Conservation (phyloP, 306 rosid species). For the Citrullus mucosospermus region DNA sequence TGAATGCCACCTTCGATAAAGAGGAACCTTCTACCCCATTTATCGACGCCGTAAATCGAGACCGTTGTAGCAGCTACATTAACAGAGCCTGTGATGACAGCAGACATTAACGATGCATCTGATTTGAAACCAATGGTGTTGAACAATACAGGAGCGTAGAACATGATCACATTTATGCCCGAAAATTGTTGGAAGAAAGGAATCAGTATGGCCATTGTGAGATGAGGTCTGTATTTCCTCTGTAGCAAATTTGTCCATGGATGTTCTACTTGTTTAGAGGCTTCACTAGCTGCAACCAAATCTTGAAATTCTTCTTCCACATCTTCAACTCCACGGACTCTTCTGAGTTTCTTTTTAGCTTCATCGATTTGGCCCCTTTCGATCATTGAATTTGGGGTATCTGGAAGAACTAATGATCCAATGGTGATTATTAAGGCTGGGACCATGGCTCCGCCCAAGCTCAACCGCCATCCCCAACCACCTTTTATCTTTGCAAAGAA, state of each 20-base stretch:
- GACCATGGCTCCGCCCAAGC: conserved; percentile 82
- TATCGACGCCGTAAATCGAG: conserved; percentile 79
- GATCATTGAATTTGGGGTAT: conserved; percentile 85
- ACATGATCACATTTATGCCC: conserved; percentile 87
- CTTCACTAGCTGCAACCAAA: conserved; percentile 58
- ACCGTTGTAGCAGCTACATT: conserved; percentile 56
- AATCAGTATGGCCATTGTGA: conserved; percentile 46
- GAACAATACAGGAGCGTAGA: conserved; percentile 76
- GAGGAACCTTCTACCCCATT: conserved; percentile 79
- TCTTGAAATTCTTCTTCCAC: conserved; percentile 69
- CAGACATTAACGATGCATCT: conserved; percentile 72
- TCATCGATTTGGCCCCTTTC: conserved; percentile 53
- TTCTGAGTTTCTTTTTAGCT: conserved; percentile 36
- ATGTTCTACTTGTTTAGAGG: conserved; percentile 39
- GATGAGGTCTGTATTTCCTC: conserved; percentile 75
- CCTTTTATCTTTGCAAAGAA: conserved; percentile 82
- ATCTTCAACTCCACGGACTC: conserved; percentile 42
- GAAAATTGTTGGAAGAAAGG: conserved; percentile 88
- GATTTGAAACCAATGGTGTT: conserved; percentile 56
- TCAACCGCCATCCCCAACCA: conserved; percentile 98
- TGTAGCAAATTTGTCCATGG: conserved; percentile 62
- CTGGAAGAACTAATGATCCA: conserved; percentile 61
- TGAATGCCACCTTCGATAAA: conserved; percentile 79
- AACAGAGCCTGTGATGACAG: conserved; percentile 77
- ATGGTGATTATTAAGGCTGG: conserved; percentile 63